These are phyloP conservation scores for Candida sp. DNA, from an alignment of 1,139 yeast genomes.

Conservation along the genomic window DNA sequence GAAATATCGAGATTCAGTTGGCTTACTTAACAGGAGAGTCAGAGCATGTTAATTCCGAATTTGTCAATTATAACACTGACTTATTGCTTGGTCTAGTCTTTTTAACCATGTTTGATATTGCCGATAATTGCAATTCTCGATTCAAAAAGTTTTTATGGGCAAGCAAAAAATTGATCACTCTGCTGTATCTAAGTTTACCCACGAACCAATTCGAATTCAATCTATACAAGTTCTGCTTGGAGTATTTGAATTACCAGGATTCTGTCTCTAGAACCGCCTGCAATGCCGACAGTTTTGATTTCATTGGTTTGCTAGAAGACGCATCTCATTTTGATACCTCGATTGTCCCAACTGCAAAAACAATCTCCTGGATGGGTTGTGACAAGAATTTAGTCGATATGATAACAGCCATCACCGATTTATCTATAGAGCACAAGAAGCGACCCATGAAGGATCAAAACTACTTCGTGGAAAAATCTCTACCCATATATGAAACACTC, in stretches of 20 bases:
- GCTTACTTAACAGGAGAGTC: slow-evolving; percentile 6
- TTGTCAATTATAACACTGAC: slow-evolving; percentile 11
- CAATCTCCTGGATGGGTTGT: slow-evolving; percentile 26
- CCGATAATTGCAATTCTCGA: slow-evolving; percentile 22
- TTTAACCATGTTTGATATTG: slow-evolving; percentile 24
- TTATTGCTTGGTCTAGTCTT: slow-evolving; percentile 20
- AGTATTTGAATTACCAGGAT: slow-evolving; percentile 28
- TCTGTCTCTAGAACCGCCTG: slow-evolving; percentile 33
- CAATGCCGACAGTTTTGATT: slow-evolving; percentile 20
- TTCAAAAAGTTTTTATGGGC: slow-evolving; percentile 21
- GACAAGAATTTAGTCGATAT: slow-evolving; percentile 20
- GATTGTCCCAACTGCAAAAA: slow-evolving; percentile 1
- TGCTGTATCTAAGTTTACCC: slow-evolving; percentile 13
- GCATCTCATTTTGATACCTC: slow-evolving; percentile 9
- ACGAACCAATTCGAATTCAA: slow-evolving; percentile 14
- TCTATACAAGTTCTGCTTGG: slow-evolving; percentile 21
- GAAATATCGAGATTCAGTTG: slow-evolving; percentile 9
- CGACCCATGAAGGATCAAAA: neutral
- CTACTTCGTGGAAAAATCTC: neutral
- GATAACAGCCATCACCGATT: slow-evolving; percentile 32
- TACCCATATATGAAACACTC: neutral
- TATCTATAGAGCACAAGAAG: slow-evolving; percentile 9
- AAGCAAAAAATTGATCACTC: slow-evolving; percentile 17
- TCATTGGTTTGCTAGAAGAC: slow-evolving; percentile 15
- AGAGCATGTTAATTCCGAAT: neutral